Evolutionary conservation across 371 early-diverging fungal species (phyloP).

Genomic region (Fennellomyces sp.): DNA sequence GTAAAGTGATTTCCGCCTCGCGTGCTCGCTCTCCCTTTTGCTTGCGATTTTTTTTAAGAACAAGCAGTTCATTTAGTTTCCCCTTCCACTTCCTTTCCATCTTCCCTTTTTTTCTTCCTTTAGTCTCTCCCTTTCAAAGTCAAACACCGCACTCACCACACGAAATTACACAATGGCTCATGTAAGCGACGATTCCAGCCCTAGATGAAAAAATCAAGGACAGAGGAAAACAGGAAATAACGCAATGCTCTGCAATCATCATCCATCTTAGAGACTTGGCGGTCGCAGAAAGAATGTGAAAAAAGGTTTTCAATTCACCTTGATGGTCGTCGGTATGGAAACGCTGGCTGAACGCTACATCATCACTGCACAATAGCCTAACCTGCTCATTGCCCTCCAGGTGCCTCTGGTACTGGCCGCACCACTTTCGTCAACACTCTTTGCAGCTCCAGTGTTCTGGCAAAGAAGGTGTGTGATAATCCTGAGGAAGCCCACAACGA

Average conservation of each 20-base stretch:
- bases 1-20: neutral
- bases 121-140: neutral
- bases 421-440: constrained; percentile 99
- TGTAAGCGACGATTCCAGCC: constrained; percentile 2
- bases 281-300: constrained; percentile 94
- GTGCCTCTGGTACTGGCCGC: constrained; percentile 95
- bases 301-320: constrained; percentile 94
- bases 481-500: constrained; percentile 91
- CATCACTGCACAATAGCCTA: neutral
- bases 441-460: constrained; percentile 77
- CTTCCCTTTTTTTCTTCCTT: constrained; percentile 10
- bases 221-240: too few relatives aligned
- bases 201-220: neutral
- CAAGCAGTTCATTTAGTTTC: constrained; percentile 2
- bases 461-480: constrained; percentile 70
- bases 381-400: constrained; percentile 54
- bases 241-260: too few relatives aligned
- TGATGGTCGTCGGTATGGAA: constrained; percentile 97
- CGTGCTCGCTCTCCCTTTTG: constrained; percentile 7
- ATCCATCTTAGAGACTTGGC: constrained; percentile 44
- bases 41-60: constrained; percentile 16
- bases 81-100: constrained; percentile 9
- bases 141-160: too few relatives aligned
- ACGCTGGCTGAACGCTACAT: too few relatives aligned
- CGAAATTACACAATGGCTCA: constrained; percentile 23